These are phyloP conservation scores for Coemansia sp. DNA, from an alignment of 192 early-diverging fungal genomes.

Conservation along the genomic window DNA sequence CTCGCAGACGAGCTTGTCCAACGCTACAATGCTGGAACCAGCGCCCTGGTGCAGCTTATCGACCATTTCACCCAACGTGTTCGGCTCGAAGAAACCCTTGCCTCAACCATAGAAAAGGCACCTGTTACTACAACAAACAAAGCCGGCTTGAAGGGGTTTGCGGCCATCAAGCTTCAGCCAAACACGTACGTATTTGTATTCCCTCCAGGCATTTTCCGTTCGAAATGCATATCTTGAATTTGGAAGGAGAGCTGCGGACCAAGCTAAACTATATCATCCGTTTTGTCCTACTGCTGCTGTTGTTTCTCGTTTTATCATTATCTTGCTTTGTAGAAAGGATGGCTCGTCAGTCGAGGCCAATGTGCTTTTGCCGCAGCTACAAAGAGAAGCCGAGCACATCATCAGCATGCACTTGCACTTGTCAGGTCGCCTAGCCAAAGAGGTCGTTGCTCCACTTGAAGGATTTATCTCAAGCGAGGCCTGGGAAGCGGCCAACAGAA, in stretches of 20 bases:
- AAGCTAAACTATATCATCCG: too few relatives aligned
- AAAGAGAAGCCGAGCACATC: slow-evolving; percentile 26
- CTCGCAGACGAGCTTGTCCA: slow-evolving; percentile 40
- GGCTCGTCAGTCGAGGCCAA: slow-evolving; percentile 5
- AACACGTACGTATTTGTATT: too few relatives aligned
- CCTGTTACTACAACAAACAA: background rate
- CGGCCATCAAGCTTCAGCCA: slow-evolving; percentile 3
- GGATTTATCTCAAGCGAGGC: slow-evolving; percentile 23
- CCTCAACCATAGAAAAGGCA: slow-evolving; percentile 31
- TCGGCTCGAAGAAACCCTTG: slow-evolving; percentile 39
- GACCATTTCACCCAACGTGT: slow-evolving; percentile 29
- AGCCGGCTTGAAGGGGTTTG: background rate
- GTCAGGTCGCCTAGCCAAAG: slow-evolving; percentile 40
- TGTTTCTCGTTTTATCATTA: too few relatives aligned
- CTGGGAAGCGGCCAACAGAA: slow-evolving; percentile 25
- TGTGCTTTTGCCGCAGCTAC: slow-evolving; percentile 22
- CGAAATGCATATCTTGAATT: too few relatives aligned
- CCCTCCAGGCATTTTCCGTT: too few relatives aligned
- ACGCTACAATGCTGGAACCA: slow-evolving; percentile 29
- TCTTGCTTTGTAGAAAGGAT: too few relatives aligned
- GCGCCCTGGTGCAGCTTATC: slow-evolving; percentile 32
- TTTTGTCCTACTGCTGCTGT: too few relatives aligned
- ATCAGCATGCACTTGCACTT: slow-evolving; percentile 46
- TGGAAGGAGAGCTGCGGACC: too few relatives aligned
- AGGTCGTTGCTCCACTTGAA: slow-evolving; percentile 36